Evolutionary conservation across 768 basidiomycete genomes (phyloP).

Genomic region (Rhodotorula sphaerocarpa): DNA sequence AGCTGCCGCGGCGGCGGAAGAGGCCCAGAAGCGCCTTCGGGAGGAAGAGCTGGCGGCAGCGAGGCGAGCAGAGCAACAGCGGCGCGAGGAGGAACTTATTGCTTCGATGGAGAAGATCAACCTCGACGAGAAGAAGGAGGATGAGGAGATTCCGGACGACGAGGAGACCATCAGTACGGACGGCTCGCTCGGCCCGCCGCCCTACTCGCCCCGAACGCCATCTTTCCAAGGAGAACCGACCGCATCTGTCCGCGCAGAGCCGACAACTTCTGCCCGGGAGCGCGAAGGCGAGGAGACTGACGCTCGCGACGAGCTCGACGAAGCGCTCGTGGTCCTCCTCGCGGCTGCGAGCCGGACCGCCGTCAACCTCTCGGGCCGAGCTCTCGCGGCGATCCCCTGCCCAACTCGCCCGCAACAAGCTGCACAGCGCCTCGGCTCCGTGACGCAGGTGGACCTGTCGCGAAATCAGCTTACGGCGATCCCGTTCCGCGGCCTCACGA

Average conservation of each 20-base stretch:
- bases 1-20: not conserved
- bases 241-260: no score
- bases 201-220: conserved; percentile 11
- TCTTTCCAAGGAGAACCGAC: no score
- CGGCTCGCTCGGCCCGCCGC: conserved; percentile 8
- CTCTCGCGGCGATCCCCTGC: not conserved
- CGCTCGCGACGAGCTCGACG: no score
- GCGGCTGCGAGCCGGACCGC: not conserved
- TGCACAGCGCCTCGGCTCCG: no score
- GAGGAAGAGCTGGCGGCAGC: conserved; percentile 1
- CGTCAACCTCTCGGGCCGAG: conserved; percentile 5
- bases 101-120: not conserved
- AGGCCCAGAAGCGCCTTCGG: not conserved
- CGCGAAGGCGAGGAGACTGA: no score
- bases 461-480: not conserved
- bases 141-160: not conserved
- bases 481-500: not conserved
- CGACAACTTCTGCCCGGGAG: no score
- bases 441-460: conserved; percentile 9
- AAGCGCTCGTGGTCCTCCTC: conserved; percentile 7
- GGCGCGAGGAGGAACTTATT: not conserved
- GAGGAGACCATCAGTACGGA: not conserved
- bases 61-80: not conserved
- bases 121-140: not conserved
- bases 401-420: no score